These are phyloP conservation scores for Lactarius hengduanensis DNA, from an alignment of 768 basidiomycete species.

Conservation along the genomic window DNA sequence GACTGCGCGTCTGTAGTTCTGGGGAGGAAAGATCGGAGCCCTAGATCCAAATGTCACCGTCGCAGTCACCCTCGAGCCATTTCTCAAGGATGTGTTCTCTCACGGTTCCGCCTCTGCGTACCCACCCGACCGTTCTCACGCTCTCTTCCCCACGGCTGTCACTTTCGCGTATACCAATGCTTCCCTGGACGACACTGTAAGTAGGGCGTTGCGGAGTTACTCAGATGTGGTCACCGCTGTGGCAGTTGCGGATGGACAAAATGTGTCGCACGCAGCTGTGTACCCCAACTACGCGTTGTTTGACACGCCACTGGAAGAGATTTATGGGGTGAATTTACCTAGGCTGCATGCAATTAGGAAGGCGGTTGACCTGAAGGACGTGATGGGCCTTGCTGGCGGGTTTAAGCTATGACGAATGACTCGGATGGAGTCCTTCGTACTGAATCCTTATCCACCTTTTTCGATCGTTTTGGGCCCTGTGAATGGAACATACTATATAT, in stretches of 20 bases:
- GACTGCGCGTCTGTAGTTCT: neutral
- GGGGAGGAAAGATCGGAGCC: neutral
- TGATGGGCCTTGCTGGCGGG: slow-evolving; percentile 2
- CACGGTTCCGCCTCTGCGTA: neutral
- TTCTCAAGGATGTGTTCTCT: neutral
- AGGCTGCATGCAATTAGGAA: neutral
- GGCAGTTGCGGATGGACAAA: neutral
- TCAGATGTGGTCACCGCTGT: neutral
- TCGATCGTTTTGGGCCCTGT: too few relatives aligned
- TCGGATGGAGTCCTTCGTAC: too few relatives aligned
- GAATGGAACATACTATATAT: too few relatives aligned
- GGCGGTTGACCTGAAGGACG: neutral
- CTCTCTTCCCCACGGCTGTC: neutral
- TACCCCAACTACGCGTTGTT: neutral
- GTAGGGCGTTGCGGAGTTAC: neutral
- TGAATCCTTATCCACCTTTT: too few relatives aligned
- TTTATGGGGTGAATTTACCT: neutral
- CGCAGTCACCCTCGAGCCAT: neutral
- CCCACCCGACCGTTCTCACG: neutral
- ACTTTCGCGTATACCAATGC: neutral
- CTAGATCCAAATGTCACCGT: neutral
- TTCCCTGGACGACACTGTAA: neutral
- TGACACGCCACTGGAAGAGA: neutral
- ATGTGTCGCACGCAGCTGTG: neutral
- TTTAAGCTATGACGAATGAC: neutral